Percentiles rank a stretch among this genome's conserved stretches.
Conservation (phyloP, 208 protist species). For the Crithidia acanthocephali region DNA sequence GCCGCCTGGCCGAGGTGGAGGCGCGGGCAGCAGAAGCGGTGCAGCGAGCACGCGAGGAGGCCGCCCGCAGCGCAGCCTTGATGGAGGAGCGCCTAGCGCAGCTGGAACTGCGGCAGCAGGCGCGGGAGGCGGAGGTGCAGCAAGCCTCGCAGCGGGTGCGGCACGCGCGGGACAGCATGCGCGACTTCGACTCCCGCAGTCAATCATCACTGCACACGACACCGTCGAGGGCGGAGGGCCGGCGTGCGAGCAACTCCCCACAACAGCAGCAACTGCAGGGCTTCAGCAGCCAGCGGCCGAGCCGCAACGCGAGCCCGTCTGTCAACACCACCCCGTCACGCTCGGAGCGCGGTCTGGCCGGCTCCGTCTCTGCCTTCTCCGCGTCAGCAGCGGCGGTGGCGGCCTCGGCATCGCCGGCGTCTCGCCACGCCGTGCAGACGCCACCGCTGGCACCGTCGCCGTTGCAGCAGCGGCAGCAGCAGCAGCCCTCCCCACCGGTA, state of each 20-base stretch:
- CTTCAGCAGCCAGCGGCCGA: not conserved
- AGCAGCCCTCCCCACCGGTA: not conserved
- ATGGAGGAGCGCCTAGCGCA: slow-evolving; percentile 51
- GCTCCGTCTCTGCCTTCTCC: not conserved
- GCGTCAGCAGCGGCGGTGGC: not conserved
- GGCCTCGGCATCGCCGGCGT: not conserved
- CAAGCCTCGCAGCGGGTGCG: slow-evolving; percentile 37
- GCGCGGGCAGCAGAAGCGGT: slow-evolving; percentile 46
- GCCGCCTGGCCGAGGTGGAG: slow-evolving; percentile 50
- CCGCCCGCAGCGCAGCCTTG: slow-evolving; percentile 36
- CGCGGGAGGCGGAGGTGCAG: slow-evolving; percentile 47
- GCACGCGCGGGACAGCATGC: slow-evolving; percentile 29
- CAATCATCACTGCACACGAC: slow-evolving; percentile 24
- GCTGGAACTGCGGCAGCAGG: slow-evolving; percentile 45
- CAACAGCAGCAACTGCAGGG: slow-evolving; percentile 9
- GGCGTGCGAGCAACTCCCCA: not conserved
- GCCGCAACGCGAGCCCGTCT: not conserved
- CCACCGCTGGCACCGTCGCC: slow-evolving; percentile 20
- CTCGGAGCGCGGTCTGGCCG: not conserved
- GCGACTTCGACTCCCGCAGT: slow-evolving; percentile 34
- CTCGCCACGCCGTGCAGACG: slow-evolving; percentile 9
- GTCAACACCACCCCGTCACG: slow-evolving; percentile 16
- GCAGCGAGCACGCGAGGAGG: slow-evolving; percentile 40
- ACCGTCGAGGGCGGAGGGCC: slow-evolving; percentile 6
- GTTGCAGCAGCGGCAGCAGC: slow-evolving; percentile 4